Evolutionary conservation across 2,329 filamentous ascomycete species (phyloP).

Genomic region (Colletotrichum aenigma): DNA sequence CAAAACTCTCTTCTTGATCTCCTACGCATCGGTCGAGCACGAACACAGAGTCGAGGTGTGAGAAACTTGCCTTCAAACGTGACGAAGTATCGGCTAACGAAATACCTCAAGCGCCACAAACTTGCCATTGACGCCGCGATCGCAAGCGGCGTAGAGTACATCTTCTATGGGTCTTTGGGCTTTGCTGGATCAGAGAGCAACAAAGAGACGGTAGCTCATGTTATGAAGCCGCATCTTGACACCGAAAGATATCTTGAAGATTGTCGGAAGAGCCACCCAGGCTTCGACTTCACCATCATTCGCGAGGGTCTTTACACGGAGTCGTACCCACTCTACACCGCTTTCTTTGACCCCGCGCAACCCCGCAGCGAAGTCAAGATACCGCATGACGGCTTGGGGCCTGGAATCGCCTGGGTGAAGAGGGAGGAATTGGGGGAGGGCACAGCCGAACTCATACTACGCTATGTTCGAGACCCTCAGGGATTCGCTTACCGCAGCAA

Average conservation of each 20-base stretch:
- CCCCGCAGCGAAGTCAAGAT: background rate
- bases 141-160: background rate
- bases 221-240: background rate
- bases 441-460: background rate
- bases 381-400: background rate
- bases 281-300: background rate
- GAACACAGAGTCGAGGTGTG: background rate
- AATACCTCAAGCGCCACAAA: background rate
- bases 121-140: background rate
- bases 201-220: background rate
- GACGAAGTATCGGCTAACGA: background rate
- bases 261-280: no score
- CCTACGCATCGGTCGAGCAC: background rate
- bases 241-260: background rate
- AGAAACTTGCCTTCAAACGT: background rate
- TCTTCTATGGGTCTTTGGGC: background rate
- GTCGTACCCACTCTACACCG: background rate
- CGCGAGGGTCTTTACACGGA: background rate
- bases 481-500: background rate
- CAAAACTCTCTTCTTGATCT: background rate
- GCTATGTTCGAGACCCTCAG: background rate
- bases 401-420: background rate
- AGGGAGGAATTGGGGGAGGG: background rate
- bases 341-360: background rate
- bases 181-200: background rate